phyloP scores from a whole-genome alignment of 257 asterid genomes.

The Ilex aquifolium region DNA sequence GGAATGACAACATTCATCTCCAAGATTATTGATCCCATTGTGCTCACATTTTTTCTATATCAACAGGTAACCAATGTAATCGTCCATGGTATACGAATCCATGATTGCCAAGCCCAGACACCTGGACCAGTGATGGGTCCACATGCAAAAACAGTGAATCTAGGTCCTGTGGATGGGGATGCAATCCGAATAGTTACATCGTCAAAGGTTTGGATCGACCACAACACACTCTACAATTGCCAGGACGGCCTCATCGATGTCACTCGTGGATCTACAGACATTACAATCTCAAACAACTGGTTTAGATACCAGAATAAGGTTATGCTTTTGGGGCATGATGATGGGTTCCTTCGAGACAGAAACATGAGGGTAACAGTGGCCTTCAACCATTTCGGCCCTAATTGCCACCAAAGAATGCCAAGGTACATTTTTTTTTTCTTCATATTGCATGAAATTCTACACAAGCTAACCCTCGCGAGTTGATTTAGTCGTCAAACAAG shows the following conservation, averaged over 20 bases:
- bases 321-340: constrained; percentile 80
- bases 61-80: constrained; percentile 63
- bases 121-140: constrained; percentile 58
- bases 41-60: no score
- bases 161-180: constrained; percentile 71
- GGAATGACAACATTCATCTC: no score
- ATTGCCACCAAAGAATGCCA: constrained; percentile 78
- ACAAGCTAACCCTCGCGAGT: no score
- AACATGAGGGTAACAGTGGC: constrained; percentile 80
- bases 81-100: constrained; percentile 63
- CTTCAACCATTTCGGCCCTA: constrained; percentile 80
- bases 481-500: no score
- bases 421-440: constrained; percentile 31
- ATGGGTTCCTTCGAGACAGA: constrained; percentile 50
- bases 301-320: constrained; percentile 67
- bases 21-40: background rate
- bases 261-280: constrained; percentile 66
- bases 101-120: constrained; percentile 49
- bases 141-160: constrained; percentile 17
- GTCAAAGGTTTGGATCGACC: constrained; percentile 75
- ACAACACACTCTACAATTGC: constrained; percentile 56
- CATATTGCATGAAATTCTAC: background rate
- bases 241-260: constrained; percentile 72
- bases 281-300: constrained; percentile 80
- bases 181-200: constrained; percentile 59